Evolutionary conservation across 495 filamentous ascomycete species (phyloP), one percentile per base, ranked within the genome.

Genomic region (Hyaloscypha hepaticicola): DNA sequence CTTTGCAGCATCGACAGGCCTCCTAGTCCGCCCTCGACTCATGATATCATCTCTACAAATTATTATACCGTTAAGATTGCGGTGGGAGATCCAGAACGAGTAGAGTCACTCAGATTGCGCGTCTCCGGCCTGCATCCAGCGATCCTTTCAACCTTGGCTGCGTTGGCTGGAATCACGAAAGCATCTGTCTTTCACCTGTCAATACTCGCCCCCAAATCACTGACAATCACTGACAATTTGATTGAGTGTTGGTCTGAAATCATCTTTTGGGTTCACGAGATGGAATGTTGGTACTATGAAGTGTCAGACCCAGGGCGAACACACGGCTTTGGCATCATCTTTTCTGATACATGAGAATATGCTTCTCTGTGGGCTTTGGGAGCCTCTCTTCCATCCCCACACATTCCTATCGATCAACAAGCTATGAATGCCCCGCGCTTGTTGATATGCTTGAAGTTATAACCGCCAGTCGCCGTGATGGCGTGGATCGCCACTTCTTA

Each of bases 361-460:
- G 38, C 38, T 45, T 45, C 38, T 14, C 19, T 45, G 14, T 4
- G 5, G 38, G 16, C 38, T 45, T 45, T 45, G 38, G 38, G 38
- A 16, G 38, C 2, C 14, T 45, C 38, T 19, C 16, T 45, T 45
- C 38, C 19, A 45, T 45, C 19, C 6, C 38, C 38, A 45, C 38
- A 45, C 31, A 22, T 22, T 0, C 56, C 24, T 25, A 24, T 58
- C 53, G 61, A 45, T 50, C 56, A 33, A 55, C 55, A 53, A 19
- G 50, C 38, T 53, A 56, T 63, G 60, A 64, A 22, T 67, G 25
- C 63, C 59, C 65, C 60, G 62, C 58, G 48, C 53, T 60, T 59
- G 48, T 61, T 67, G 65, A 67, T 26, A 31, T 67, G 29, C 55
- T 64, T 67, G 60, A 63, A 38, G 21, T 34, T 25, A 38, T 38